These are phyloP conservation scores for Stereum hirsutum DNA, from an alignment of 1,284 basidiomycete species.

Conservation along the genomic window DNA sequence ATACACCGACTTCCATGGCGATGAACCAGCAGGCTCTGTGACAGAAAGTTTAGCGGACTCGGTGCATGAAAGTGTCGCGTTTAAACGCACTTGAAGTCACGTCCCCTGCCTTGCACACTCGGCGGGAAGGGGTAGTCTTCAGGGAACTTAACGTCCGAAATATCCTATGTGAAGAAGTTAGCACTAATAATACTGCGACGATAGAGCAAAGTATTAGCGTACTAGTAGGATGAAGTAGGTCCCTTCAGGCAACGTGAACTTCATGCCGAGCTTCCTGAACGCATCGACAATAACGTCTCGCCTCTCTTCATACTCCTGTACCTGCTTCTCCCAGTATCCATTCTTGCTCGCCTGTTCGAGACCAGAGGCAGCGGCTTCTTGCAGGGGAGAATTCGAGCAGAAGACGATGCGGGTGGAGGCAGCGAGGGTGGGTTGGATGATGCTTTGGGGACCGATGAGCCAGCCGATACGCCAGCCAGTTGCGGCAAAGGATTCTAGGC, in stretches of 20 bases:
- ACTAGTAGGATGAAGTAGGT: slow-evolving; percentile 87
- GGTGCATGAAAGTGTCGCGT: slow-evolving; percentile 13
- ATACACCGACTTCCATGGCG: slow-evolving; percentile 81
- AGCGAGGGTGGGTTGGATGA: slow-evolving; percentile 82
- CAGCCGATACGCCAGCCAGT: slow-evolving; percentile 99
- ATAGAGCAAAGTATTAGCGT: slow-evolving; percentile 15
- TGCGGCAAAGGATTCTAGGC: slow-evolving; percentile 87
- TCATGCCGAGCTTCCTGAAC: slow-evolving; percentile 82
- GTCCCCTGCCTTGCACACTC: slow-evolving; percentile 70
- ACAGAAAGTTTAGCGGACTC: slow-evolving; percentile 3
- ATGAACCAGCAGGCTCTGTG: slow-evolving; percentile 85
- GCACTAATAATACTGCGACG: neutral
- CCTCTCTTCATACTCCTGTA: slow-evolving; percentile 75
- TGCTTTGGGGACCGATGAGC: slow-evolving; percentile 81
- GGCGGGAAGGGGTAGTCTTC: slow-evolving; percentile 78
- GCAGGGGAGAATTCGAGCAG: slow-evolving; percentile 85
- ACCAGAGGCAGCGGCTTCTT: slow-evolving; percentile 87
- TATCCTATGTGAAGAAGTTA: slow-evolving; percentile 43
- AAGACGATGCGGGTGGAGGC: slow-evolving; percentile 94
- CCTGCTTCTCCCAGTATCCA: slow-evolving; percentile 77
- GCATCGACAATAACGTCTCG: slow-evolving; percentile 65
- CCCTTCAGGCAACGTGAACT: slow-evolving; percentile 84
- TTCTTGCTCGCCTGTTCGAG: slow-evolving; percentile 68
- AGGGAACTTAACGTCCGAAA: slow-evolving; percentile 75
- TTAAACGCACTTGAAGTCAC: slow-evolving; percentile 71